Conservation (phyloP, 2,329 filamentous ascomycete species). For the Helicocarpus griseus region DNA sequence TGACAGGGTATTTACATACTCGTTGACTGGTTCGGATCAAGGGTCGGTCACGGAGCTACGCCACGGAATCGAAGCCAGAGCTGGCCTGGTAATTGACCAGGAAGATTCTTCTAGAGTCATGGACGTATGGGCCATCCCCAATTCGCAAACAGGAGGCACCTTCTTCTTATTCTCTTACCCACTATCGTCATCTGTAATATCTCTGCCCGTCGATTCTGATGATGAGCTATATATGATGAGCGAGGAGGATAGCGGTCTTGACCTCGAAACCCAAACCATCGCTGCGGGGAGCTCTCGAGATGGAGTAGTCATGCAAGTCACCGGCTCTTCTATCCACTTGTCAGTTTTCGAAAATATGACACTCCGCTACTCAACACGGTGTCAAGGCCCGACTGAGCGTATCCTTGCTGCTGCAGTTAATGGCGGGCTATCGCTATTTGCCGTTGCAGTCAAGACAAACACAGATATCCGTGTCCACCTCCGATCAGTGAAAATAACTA, state of each 20-base stretch:
- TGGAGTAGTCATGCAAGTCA: slow-evolving; percentile 34
- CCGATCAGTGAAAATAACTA: slow-evolving; percentile 15
- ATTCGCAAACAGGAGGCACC: slow-evolving; percentile 21
- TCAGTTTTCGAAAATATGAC: slow-evolving; percentile 16
- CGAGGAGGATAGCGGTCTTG: slow-evolving; percentile 30
- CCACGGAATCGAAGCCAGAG: slow-evolving; percentile 58
- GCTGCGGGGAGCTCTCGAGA: slow-evolving; percentile 30
- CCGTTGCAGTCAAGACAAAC: slow-evolving; percentile 19
- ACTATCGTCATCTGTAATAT: slow-evolving; percentile 29
- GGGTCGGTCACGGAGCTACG: slow-evolving; percentile 61
- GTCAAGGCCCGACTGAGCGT: slow-evolving; percentile 14
- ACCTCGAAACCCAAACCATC: slow-evolving; percentile 34
- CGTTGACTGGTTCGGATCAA: slow-evolving; percentile 48
- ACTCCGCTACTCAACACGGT: slow-evolving; percentile 17
- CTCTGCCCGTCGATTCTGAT: slow-evolving; percentile 26
- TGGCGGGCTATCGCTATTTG: slow-evolving; percentile 20
- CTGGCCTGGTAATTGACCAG: slow-evolving; percentile 39
- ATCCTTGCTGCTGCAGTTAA: slow-evolving; percentile 25
- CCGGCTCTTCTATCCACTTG: slow-evolving; percentile 26
- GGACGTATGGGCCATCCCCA: slow-evolving; percentile 36
- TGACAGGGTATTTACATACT: slow-evolving; percentile 58
- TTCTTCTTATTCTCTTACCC: slow-evolving; percentile 36
- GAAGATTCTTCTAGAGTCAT: slow-evolving; percentile 32
- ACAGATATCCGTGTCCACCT: slow-evolving; percentile 21
- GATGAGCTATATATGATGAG: slow-evolving; percentile 32